Base-by-base conservation (phyloP, 2,329 filamentous ascomycete species). In the Colletotrichum cordylinicola region DNA sequence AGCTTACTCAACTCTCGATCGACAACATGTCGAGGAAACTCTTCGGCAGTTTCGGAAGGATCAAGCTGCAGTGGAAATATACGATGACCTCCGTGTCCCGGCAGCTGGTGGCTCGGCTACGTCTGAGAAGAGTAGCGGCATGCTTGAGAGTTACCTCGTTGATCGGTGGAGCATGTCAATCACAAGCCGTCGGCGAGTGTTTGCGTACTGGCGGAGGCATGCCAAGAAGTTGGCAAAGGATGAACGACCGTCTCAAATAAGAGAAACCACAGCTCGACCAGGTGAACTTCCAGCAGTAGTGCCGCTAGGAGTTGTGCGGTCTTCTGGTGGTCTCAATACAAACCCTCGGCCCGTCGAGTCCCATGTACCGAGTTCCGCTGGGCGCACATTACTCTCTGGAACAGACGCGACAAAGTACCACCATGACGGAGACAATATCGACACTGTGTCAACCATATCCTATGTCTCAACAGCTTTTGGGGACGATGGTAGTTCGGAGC, bases 201-300 rank as follows among this genome's bases (percentile, higher is more conserved):
- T 74, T 13, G 71, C 71, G 13, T 74, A 70, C 31, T 74, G 71
- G 71, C 16, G 33, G 29, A 74, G 27, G 27, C 71, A 74, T 18
- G 71, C 71, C 2, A 31, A 29, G 6, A 70, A 74, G 24, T 16
- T 74, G n/a, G 58, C 71, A 6, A 70, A 18, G 9, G 37, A 10
- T 5, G 35, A 62, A 6, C 27, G 39, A 0, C n/a, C 35, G 1
- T 8, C 35, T 0, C 55, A 29, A 6, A 24, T 15, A 29, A 29
- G 4, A 18, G 24, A 58, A 39, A 18, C 37, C 4, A 2, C 15
- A 39, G 8, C 24, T 13, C 55, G 21, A 58, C 29, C n/a, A 21
- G 8, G 4, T 21, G 29, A 35, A 2, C 12, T 2, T 9, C 55
- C 21, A 16, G 21, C 7, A 21, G 21, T 10, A 15, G 15, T 39